A percentile compares a stretch with the other conserved stretches of the same genome.
phyloP scores from a whole-genome alignment of 164 flowering plant species.

The Macadamia integrifolia region DNA sequence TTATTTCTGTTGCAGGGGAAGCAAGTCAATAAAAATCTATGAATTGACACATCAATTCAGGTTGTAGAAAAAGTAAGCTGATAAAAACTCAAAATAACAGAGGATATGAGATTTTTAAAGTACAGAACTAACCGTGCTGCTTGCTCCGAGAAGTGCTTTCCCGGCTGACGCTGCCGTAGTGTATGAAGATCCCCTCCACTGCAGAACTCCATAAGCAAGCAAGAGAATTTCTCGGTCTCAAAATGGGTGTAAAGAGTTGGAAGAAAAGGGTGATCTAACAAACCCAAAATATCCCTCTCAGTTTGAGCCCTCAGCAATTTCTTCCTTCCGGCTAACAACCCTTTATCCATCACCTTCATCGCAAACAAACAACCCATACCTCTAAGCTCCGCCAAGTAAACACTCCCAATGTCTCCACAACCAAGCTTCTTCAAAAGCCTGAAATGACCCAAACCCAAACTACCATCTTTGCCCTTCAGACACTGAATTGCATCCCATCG shows the following conservation, averaged over 20 bases:
- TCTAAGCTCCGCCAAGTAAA: slow-evolving; percentile 75
- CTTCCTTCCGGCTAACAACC: slow-evolving; percentile 63
- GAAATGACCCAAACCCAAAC: slow-evolving; percentile 60
- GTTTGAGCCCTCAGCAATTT: slow-evolving; percentile 71
- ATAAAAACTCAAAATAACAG: not conserved
- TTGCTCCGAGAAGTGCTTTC: slow-evolving; percentile 66
- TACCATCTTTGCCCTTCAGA: slow-evolving; percentile 46
- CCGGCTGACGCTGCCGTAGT: slow-evolving; percentile 73
- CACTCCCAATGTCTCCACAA: slow-evolving; percentile 88
- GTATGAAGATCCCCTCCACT: slow-evolving; percentile 86
- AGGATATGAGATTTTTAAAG: not conserved
- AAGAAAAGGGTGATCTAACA: slow-evolving; percentile 83
- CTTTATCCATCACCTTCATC: slow-evolving; percentile 89
- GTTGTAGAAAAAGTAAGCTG: too few species aligned
- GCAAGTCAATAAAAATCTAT: not conserved
- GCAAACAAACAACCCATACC: slow-evolving; percentile 71
- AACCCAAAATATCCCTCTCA: slow-evolving; percentile 66
- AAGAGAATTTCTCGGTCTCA: slow-evolving; percentile 82
- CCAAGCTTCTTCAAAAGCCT: slow-evolving; percentile 83
- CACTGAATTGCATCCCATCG: slow-evolving; percentile 72
- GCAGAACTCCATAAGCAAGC: slow-evolving; percentile 87
- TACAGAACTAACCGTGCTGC: slow-evolving; percentile 55
- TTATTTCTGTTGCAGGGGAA: not conserved
- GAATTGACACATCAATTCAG: too few species aligned
- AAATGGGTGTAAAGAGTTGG: slow-evolving; percentile 82